These are phyloP conservation scores for Myxozyma melibiosi DNA, from an alignment of 805 yeast species.

Conservation along the genomic window DNA sequence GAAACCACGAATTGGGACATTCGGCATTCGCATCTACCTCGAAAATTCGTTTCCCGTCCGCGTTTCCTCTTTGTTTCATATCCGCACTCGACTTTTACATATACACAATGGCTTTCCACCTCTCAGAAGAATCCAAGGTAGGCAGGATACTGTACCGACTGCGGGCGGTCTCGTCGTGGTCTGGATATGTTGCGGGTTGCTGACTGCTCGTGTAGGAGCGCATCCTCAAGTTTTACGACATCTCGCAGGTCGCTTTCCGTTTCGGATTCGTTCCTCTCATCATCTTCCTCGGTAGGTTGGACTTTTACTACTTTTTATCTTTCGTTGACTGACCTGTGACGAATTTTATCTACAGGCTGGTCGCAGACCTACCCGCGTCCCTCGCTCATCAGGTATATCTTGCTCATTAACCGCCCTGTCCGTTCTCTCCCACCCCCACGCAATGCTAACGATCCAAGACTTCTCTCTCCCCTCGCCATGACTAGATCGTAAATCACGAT, in stretches of 20 bases:
- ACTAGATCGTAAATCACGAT: conserved; percentile 27
- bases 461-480: conserved; percentile 32
- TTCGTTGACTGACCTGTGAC: neutral
- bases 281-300: conserved; percentile 65
- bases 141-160: conserved; percentile 40
- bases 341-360: conserved; percentile 51
- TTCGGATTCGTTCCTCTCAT: conserved; percentile 97
- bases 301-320: too few relatives aligned
- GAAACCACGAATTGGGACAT: too few relatives aligned
- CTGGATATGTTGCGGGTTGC: conserved; percentile 45
- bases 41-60: neutral
- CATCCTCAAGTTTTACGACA: conserved; percentile 75
- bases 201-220: conserved; percentile 76
- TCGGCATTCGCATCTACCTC: too few relatives aligned
- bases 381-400: conserved; percentile 58
- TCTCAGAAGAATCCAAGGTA: conserved; percentile 49
- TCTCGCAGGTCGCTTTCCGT: conserved; percentile 85
- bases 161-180: too few relatives aligned
- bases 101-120: conserved; percentile 36
- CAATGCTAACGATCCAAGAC: too few relatives aligned
- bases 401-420: too few relatives aligned
- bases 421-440: too few relatives aligned
- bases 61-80: neutral
- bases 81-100: neutral
- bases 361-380: conserved; percentile 81